Evolutionary conservation across 1,284 basidiomycete species (phyloP), one percentile per base, ranked within the genome.

Genomic region (Naganishia sp.): DNA sequence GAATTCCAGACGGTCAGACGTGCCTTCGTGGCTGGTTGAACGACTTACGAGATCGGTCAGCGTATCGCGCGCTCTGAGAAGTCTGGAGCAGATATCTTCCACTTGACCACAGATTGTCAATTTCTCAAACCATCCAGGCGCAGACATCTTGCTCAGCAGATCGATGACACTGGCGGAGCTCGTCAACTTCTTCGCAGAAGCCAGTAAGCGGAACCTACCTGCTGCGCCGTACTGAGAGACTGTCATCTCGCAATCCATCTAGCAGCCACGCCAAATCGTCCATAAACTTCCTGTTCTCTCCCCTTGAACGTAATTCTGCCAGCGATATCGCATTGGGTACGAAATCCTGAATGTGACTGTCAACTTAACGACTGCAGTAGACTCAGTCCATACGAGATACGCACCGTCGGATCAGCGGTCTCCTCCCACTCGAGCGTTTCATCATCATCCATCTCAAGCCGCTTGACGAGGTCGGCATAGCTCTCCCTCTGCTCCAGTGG

Each of bases 281-380:
- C 70, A 76, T 72, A 68, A 79, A 77, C 15, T 74, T 70, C 21
- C 77, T 64, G 55, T 78, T 78, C 67, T 77, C 78, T 5, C 78
- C 78, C 67, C 73, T 75, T 4, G 75, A 75, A 45, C 77, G 65
- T 73, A 79, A 74, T 63, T 80, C 77, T 6, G 76, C 72, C 9
- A 78, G 67, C 11, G 52, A 59, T 54, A 63, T 65, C 6, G 57
- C 36, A 21, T 68, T 64, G n/a, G 61, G 63, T n/a, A 55, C 16
- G 55, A 54, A 63, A 10, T 54, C 50, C 53, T 54, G 50, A 31
- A 13, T 28, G 2, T 36, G 11, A 25, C 43, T 16, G 28, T 45
- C 25, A 33, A 25, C 39, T 44, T n/a, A 28, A 23, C 18, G 1
- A 36, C 2, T 18, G 23, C 15, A 28, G 11, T 5, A 21, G 15